Conservation (phyloP, 1,284 basidiomycete genomes). For the Moesziomyces aphidis region DNA sequence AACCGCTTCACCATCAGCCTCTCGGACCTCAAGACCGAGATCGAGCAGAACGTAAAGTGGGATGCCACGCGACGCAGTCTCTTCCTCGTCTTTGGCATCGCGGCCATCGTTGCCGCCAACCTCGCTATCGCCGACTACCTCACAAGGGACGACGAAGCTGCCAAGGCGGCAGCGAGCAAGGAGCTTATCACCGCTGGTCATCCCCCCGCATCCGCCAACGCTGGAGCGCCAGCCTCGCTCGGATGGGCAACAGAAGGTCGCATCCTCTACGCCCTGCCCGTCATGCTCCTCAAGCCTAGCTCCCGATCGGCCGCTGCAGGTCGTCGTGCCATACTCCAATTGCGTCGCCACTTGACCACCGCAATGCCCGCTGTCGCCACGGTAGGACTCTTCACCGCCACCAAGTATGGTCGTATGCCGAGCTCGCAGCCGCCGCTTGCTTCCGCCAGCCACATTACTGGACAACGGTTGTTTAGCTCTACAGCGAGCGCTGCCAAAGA, state of each 20-base stretch:
- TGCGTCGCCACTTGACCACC: slow-evolving; percentile 21
- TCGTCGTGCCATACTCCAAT: slow-evolving; percentile 10
- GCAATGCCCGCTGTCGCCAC: slow-evolving; percentile 20
- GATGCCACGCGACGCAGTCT: slow-evolving; percentile 64
- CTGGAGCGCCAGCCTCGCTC: slow-evolving; percentile 30
- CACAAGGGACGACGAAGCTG: slow-evolving; percentile 53
- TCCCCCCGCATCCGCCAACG: slow-evolving; percentile 38
- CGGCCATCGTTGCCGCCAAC: slow-evolving; percentile 64
- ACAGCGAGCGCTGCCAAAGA: slow-evolving; percentile 1
- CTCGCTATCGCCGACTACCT: slow-evolving; percentile 65
- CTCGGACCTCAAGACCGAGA: slow-evolving; percentile 66
- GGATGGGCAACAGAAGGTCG: slow-evolving; percentile 50
- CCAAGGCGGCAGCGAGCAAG: slow-evolving; percentile 36
- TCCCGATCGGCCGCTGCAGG: slow-evolving; percentile 9
- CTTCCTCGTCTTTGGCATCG: slow-evolving; percentile 64
- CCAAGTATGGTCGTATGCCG: not conserved
- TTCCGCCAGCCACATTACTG: not conserved
- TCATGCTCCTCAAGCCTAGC: slow-evolving; percentile 31
- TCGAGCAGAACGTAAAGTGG: slow-evolving; percentile 68
- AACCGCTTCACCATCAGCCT: slow-evolving; percentile 68
- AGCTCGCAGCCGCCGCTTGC: not conserved
- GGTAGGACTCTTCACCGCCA: slow-evolving; percentile 28
- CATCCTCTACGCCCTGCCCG: slow-evolving; percentile 36
- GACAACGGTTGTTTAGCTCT: slow-evolving; percentile 1
- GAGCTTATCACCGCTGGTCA: slow-evolving; percentile 30